Conservation (phyloP, 106 monocot species). For the Dendrobium officinale region DNA sequence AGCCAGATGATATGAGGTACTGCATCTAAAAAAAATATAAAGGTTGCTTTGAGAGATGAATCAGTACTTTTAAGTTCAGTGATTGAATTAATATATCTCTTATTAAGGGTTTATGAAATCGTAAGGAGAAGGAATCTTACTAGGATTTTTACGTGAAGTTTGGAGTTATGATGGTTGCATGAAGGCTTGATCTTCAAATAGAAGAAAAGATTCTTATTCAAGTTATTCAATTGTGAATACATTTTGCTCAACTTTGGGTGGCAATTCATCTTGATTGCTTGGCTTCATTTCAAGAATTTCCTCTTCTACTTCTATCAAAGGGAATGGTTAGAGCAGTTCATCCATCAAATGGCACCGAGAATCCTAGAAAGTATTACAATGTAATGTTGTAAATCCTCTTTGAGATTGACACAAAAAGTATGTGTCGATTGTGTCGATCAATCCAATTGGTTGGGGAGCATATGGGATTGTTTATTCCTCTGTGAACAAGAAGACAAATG, state of each 20-base stretch:
- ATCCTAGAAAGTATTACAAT: conserved; percentile 44
- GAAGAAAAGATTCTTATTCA: not conserved
- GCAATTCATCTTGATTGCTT: not conserved
- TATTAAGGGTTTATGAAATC: too few species aligned
- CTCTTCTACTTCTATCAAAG: not conserved
- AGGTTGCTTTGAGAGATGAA: too few species aligned
- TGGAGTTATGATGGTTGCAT: not conserved
- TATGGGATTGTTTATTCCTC: conserved; percentile 71
- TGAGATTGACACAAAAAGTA: conserved; percentile 67
- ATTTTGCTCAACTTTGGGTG: not conserved
- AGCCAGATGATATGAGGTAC: too few species aligned
- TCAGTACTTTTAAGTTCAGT: too few species aligned
- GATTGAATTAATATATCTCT: too few species aligned
- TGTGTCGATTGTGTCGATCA: conserved; percentile 57
- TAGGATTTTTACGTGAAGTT: not conserved
- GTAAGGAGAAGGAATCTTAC: too few species aligned
- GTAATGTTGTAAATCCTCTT: conserved; percentile 62
- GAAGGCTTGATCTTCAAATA: not conserved
- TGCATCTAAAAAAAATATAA: too few species aligned
- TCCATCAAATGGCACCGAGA: conserved; percentile 48
- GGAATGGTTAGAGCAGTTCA: conserved; percentile 47
- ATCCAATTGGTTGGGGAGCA: conserved; percentile 59
- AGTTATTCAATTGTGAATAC: not conserved
- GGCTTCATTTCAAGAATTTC: not conserved
- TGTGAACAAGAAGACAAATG: conserved; percentile 48